A percentile compares a stretch with the other conserved stretches of the same genome.
Evolutionary conservation across 108 stramenopile genomes (phyloP).

Genomic region (Aurantiochytrium sp.): DNA sequence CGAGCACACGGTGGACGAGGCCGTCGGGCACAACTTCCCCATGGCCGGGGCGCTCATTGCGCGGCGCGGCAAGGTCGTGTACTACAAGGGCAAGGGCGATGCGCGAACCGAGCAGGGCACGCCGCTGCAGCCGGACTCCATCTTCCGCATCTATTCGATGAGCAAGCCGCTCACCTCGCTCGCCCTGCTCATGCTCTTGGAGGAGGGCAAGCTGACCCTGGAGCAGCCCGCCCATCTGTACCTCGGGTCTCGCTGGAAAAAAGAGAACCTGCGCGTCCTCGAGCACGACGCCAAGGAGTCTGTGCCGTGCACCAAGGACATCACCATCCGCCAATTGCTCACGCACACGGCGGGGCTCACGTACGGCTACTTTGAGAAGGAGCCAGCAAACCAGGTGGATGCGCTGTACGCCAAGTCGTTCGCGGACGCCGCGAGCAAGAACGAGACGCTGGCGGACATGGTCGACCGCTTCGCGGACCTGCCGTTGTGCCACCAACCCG

Average conservation of each 20-base stretch:
- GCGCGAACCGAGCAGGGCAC: background rate
- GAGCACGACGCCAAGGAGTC: background rate
- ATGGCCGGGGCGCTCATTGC: background rate
- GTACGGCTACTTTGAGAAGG: slow-evolving; percentile 29
- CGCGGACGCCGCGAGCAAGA: background rate
- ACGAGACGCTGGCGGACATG: background rate
- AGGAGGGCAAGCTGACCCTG: slow-evolving; percentile 21
- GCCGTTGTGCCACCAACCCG: slow-evolving; percentile 35
- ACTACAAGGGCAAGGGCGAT: slow-evolving; percentile 2
- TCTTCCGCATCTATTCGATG: slow-evolving; percentile 44
- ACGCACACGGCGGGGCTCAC: slow-evolving; percentile 40
- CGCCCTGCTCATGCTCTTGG: slow-evolving; percentile 30
- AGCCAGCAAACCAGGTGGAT: background rate
- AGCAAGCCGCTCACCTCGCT: slow-evolving; percentile 38
- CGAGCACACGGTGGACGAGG: background rate
- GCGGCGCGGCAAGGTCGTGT: background rate
- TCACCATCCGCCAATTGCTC: slow-evolving; percentile 7
- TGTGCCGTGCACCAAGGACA: background rate
- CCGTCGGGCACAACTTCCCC: background rate
- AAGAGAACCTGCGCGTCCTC: background rate
- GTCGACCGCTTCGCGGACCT: slow-evolving; percentile 5
- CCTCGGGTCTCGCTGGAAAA: background rate
- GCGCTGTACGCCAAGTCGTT: background rate
- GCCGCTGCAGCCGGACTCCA: background rate
- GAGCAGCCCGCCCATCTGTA: slow-evolving; percentile 33